Evolutionary conservation across 2,329 filamentous ascomycete genomes (phyloP).

Genomic region (Pestalotiopsis sp.): DNA sequence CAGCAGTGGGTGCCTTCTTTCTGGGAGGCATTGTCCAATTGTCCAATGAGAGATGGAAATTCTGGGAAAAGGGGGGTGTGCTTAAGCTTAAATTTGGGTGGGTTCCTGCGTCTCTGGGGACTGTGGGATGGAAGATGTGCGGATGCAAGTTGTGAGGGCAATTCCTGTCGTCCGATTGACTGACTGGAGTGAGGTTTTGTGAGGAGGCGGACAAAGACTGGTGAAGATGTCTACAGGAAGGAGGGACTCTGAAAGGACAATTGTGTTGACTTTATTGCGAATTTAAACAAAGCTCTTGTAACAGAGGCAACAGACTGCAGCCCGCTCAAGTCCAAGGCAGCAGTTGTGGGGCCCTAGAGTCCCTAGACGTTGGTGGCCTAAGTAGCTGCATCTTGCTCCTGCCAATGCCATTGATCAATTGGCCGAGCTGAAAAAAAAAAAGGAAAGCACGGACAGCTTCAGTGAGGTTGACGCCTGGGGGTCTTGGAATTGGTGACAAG

Average conservation of each 20-base stretch:
- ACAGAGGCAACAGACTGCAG: slow-evolving; percentile 10
- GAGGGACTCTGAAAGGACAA: background rate
- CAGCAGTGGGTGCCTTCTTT: slow-evolving; percentile 1
- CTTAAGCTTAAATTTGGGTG: background rate
- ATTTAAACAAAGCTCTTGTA: slow-evolving; percentile 11
- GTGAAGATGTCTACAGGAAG: background rate
- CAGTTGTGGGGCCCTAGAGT: background rate
- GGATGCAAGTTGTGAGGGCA: background rate
- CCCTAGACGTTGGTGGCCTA: background rate
- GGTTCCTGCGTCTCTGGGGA: background rate
- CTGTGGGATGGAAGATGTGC: background rate
- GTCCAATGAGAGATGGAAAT: background rate
- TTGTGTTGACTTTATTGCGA: slow-evolving; percentile 3
- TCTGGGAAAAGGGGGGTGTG: background rate
- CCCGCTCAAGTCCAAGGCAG: slow-evolving; percentile 9
- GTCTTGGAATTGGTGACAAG: no score
- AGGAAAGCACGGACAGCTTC: background rate
- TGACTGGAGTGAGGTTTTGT: background rate
- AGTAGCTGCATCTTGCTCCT: background rate
- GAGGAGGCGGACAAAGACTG: background rate
- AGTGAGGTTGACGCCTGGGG: background rate
- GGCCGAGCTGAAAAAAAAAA: background rate
- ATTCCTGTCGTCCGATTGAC: background rate
- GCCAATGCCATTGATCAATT: background rate
- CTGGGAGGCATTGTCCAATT: slow-evolving; percentile 12